Evolutionary conservation across 164 flowering plant species (phyloP).

Genomic region (Saururus chinensis): DNA sequence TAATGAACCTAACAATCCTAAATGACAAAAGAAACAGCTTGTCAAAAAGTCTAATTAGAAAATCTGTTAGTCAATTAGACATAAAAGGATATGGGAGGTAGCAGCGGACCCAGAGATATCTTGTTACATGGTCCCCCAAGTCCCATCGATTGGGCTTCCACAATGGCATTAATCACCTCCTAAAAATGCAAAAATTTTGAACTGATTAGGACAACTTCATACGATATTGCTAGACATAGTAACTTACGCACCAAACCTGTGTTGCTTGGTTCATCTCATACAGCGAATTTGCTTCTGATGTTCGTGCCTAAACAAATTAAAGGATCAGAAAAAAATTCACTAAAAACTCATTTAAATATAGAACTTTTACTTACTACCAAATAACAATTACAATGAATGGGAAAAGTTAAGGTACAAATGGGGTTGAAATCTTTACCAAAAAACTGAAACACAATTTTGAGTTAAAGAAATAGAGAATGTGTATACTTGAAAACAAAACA

Average conservation of each 20-base stretch:
- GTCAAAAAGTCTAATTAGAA: neutral
- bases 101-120: slow-evolving; percentile 42
- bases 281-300: slow-evolving; percentile 69
- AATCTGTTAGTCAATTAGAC: neutral
- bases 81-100: slow-evolving; percentile 35
- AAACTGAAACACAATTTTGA: no score
- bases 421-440: no score
- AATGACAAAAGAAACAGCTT: neutral
- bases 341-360: no score
- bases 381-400: no score
- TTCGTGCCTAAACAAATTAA: slow-evolving; percentile 18
- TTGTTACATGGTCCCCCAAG: slow-evolving; percentile 62
- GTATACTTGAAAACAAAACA: no score
- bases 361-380: neutral
- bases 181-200: neutral
- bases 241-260: slow-evolving; percentile 20
- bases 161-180: slow-evolving; percentile 66
- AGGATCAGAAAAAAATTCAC: neutral
- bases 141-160: slow-evolving; percentile 75
- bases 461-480: no score
- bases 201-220: neutral
- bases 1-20: neutral
- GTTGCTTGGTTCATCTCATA: slow-evolving; percentile 90
- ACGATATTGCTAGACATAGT: neutral
- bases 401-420: no score